Evolutionary conservation across 345 rosid species (phyloP).

Genomic region (Atalantia buxifolia): DNA sequence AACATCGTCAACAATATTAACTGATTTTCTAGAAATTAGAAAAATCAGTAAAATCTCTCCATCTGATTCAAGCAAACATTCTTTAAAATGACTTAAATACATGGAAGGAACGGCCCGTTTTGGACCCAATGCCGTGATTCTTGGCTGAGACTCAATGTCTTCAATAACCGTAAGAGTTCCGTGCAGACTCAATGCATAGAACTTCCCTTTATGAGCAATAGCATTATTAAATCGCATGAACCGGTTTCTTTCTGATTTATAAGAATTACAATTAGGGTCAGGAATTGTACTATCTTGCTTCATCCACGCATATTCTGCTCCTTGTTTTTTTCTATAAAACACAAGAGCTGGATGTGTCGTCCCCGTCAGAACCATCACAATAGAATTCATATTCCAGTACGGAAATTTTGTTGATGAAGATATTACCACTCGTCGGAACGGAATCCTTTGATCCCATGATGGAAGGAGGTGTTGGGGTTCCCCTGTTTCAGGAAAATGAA

Average conservation of each 20-base stretch:
- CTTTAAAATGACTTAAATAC: not conserved
- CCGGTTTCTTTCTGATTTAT: not conserved
- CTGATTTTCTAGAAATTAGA: not conserved
- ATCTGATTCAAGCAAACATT: not conserved
- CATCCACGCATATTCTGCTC: not conserved
- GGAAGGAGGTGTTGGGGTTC: not conserved
- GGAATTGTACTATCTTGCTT: not conserved
- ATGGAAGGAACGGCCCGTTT: not conserved
- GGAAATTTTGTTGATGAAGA: not conserved
- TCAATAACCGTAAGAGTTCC: not conserved
- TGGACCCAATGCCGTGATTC: not conserved
- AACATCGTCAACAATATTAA: not conserved
- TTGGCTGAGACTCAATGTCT: not conserved
- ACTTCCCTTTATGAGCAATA: not conserved
- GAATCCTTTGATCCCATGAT: not conserved
- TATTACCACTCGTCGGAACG: not conserved
- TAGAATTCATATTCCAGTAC: no score
- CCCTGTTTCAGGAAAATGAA: not conserved
- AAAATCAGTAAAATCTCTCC: not conserved
- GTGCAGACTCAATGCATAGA: not conserved
- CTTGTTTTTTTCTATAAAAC: not conserved
- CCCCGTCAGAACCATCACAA: not conserved
- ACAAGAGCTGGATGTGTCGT: not conserved
- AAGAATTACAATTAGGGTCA: not conserved
- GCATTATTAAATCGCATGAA: not conserved